Base-by-base conservation (phyloP, 192 early-diverging fungal genomes). In the Backusella parvicylindrica region DNA sequence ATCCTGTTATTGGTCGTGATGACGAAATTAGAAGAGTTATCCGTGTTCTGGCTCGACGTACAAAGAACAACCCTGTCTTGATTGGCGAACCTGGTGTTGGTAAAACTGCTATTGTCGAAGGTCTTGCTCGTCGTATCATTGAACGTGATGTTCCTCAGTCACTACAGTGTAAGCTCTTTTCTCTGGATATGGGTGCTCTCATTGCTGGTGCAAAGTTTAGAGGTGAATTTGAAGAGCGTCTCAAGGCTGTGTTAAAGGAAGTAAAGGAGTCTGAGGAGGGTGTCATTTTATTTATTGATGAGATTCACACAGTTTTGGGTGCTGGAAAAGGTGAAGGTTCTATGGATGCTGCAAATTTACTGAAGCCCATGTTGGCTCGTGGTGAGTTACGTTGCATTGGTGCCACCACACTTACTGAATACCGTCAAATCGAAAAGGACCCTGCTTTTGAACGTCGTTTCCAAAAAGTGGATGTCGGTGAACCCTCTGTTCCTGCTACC, bases 291-390 rank as follows among this genome's bases (percentile, higher is more conserved):
- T 99, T 99, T 81, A 97, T 99, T 71, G 98, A 99, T 81, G 98
- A 99, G 84, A 92, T 99, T 49, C 98, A 99, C 77, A 86, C 93
- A 2, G 92, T 98, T 16, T 87, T 99, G 26, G 98, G 98, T 6
- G 97, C 97, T 41, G 97, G 97, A 15, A 94, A 96, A 74, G 77
- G 88, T 18, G 92, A 96, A 38, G 98, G 97, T 11, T 63, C 60
- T 1, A 81, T 81, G 79, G 97, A 99, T 77, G 96, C 96, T 0
- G 97, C 98, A 49, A 99, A 99, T 79, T 74, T 99, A 68, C 85
- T 99, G 60, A 99, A 98, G 82, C 98, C 98, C 9, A 97, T 98
- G 96, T 88, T 99, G 9, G 97, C 98, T 4, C 92, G 98, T 72
- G 98, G 98, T 32, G 96, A 97, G 75, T 89, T 99, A 35, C 90